Base-by-base conservation (phyloP, 148 eudicot species). In the Arctostaphylos glauca region DNA sequence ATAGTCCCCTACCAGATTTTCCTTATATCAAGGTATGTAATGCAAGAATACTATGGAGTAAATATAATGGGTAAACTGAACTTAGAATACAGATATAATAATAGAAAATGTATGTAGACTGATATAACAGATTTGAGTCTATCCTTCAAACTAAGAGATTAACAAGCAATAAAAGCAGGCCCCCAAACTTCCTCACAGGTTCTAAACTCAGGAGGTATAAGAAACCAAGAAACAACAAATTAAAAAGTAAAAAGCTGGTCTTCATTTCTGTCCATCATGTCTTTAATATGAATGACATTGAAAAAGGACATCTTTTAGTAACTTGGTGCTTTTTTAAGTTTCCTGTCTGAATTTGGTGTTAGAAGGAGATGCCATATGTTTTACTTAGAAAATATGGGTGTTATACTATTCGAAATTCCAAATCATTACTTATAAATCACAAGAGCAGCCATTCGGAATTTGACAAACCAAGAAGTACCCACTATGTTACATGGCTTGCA, bases 11-110 rank as follows among this genome's bases (percentile, higher is more conserved):
- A 46, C 92, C 90, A 53, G 78, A 60, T 62, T 88, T 88, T 81
- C 92, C 90, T 18, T 90, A 90, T 14, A 82, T 87, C 18, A 90
- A 90, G 92, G 92, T 90, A 86, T 6, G 76, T 31, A 72, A 72
- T 15, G 21, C 76, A 18, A 6, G 6, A 31, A 70, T 41, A 43
- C 14, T 18, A 15, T 16, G 47, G 44, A 15, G 16, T 5, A 44
- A 44, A 71, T 3, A 43, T 8, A 49, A 31, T 31, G 38, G 38
- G 38, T 31, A 71, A 44, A 59, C 64, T 5, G 21, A 60, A 60
- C 31, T 60, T 4, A n/a, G 31, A 21, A n/a, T 31, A 0, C 9
- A 5, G 72, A 12, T 67, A 67, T 0, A 9, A 14, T 8, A 67
- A 67, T 14, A 67, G 25, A 60, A 60, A 60, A n/a, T 3, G 25